A percentile compares a stretch with the other conserved stretches of the same genome.
Evolutionary conservation across 805 yeast genomes (phyloP).

Genomic region (Starmerella roubikii): DNA sequence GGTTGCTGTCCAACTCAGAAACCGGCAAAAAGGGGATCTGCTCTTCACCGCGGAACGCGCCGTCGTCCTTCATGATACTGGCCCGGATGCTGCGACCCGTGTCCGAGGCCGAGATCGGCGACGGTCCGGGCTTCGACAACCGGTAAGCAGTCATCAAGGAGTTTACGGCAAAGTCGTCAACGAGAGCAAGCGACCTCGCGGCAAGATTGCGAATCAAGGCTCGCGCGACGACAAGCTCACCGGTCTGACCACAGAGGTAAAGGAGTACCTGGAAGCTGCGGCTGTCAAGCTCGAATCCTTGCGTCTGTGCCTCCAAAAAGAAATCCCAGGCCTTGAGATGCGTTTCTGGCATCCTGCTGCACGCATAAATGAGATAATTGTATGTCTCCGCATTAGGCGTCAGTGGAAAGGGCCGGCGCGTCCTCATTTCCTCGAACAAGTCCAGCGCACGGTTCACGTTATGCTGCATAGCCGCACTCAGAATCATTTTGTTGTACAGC

Average conservation of each 20-base stretch:
- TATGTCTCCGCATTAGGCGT: slow-evolving; percentile 34
- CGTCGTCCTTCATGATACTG: slow-evolving; percentile 11
- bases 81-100: slow-evolving; percentile 22
- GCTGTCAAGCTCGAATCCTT: slow-evolving; percentile 24
- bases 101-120: slow-evolving; percentile 21
- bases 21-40: slow-evolving; percentile 63
- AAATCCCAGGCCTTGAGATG: slow-evolving; percentile 61
- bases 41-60: background rate
- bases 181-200: slow-evolving; percentile 17
- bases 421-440: slow-evolving; percentile 54
- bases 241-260: slow-evolving; percentile 63
- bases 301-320: slow-evolving; percentile 47
- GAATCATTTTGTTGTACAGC: slow-evolving; percentile 61
- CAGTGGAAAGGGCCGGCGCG: slow-evolving; percentile 26
- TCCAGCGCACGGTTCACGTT: slow-evolving; percentile 66
- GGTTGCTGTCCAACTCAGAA: slow-evolving; percentile 29
- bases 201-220: slow-evolving; percentile 32
- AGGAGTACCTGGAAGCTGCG: slow-evolving; percentile 54
- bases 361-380: slow-evolving; percentile 53
- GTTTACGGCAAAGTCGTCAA: slow-evolving; percentile 24
- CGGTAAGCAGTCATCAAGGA: slow-evolving; percentile 26
- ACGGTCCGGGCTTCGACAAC: slow-evolving; percentile 21
- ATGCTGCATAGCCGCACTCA: slow-evolving; percentile 46
- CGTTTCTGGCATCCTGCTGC: slow-evolving; percentile 39
- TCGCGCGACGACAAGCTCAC: slow-evolving; percentile 60